Conservation (phyloP, 306 rosid genomes). For the Cucurbita moschata region DNA sequence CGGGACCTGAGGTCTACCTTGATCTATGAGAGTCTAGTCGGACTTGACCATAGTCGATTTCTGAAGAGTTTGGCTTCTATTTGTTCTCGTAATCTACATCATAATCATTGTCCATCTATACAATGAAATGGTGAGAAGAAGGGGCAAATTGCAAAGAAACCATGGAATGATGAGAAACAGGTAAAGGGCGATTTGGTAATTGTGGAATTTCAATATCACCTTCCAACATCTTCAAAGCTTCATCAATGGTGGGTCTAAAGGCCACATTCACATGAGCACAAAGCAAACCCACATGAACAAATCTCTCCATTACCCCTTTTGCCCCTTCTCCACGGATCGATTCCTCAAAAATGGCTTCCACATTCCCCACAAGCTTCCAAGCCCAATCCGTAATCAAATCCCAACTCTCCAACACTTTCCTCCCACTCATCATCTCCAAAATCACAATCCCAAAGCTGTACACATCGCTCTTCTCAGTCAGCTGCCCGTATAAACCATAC, state of each 20-base stretch:
- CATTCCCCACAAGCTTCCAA: constrained; percentile 43
- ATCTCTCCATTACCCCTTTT: constrained; percentile 55
- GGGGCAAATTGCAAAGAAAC: constrained; percentile 24
- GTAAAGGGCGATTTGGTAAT: constrained; percentile 64
- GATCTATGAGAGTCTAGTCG: too few relatives aligned
- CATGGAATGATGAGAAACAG: constrained; percentile 50
- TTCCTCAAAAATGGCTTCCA: constrained; percentile 36
- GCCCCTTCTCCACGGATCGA: constrained; percentile 37
- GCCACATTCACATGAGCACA: constrained; percentile 86
- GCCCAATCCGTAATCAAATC: constrained; percentile 72
- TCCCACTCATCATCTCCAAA: constrained; percentile 70
- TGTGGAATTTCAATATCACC: constrained; percentile 74
- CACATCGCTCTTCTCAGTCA: constrained; percentile 66
- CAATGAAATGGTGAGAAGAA: neutral
- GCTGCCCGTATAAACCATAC: constrained; percentile 64
- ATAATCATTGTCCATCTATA: too few relatives aligned
- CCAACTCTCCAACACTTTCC: constrained; percentile 44
- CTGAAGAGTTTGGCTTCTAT: too few relatives aligned
- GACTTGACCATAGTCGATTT: too few relatives aligned
- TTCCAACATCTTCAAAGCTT: constrained; percentile 66
- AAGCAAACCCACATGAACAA: constrained; percentile 65
- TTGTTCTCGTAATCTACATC: too few relatives aligned
- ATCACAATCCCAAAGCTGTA: constrained; percentile 73
- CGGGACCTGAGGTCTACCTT: too few relatives aligned
- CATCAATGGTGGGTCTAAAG: constrained; percentile 71